Evolutionary conservation across 768 basidiomycete species (phyloP).

Genomic region (Hygrophorus russula): DNA sequence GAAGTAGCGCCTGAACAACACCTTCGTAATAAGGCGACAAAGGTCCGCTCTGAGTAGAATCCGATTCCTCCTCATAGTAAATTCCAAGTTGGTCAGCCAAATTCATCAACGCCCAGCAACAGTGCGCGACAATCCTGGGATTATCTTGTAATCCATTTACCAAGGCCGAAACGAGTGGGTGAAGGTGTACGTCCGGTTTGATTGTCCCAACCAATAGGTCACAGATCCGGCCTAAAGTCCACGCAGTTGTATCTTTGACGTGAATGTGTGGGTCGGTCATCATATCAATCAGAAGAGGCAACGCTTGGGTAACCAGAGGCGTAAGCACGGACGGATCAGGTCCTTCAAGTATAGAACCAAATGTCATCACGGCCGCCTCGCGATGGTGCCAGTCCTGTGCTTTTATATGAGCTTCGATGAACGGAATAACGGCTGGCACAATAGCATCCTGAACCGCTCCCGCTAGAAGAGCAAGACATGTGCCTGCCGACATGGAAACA

Average conservation of each 20-base stretch:
- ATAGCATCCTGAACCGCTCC: slow-evolving; percentile 85
- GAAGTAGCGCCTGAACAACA: slow-evolving; percentile 72
- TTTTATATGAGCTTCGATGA: slow-evolving; percentile 95
- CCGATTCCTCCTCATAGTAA: slow-evolving; percentile 53
- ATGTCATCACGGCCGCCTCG: slow-evolving; percentile 97
- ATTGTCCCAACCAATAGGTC: slow-evolving; percentile 80
- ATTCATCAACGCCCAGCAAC: slow-evolving; percentile 96
- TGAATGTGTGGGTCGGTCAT: slow-evolving; percentile 78
- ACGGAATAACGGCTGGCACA: slow-evolving; percentile 89
- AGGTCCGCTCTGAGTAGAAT: slow-evolving; percentile 43
- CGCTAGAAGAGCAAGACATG: slow-evolving; percentile 81
- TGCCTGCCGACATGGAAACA: slow-evolving; percentile 92
- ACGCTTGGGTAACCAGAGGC: slow-evolving; percentile 87
- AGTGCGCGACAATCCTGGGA: slow-evolving; percentile 83
- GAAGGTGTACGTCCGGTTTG: slow-evolving; percentile 82
- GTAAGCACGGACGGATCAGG: slow-evolving; percentile 82
- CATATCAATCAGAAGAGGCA: slow-evolving; percentile 91
- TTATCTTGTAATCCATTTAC: slow-evolving; percentile 72
- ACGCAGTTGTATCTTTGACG: slow-evolving; percentile 95
- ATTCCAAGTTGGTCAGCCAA: slow-evolving; percentile 78
- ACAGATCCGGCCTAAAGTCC: slow-evolving; percentile 94
- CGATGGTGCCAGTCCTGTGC: slow-evolving; percentile 87
- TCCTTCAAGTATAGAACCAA: slow-evolving; percentile 94
- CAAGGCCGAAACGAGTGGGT: slow-evolving; percentile 71
- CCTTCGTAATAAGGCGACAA: slow-evolving; percentile 86